Evolutionary conservation across 2,329 filamentous ascomycete species (phyloP), one percentile per base, ranked within the genome.

Genomic region (Pseudogymnoascus sp.): DNA sequence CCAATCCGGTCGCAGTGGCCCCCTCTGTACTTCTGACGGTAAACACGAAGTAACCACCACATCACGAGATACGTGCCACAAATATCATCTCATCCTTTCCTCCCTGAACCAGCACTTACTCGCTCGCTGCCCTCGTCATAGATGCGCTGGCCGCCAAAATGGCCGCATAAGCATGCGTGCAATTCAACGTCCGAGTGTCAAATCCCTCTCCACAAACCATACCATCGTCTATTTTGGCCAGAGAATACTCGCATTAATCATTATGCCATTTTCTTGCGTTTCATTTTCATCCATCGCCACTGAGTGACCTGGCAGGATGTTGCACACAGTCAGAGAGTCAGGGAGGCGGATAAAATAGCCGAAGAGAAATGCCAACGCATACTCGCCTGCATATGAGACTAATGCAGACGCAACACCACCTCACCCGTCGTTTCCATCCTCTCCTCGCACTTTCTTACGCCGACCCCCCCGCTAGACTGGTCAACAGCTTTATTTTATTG

Each of bases 381-480:
- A 56, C 49, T 56, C 49, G 49, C 49, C 49, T 56, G 49, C 49
- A 56, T 56, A 56, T 56, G 49, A 56, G 49, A 56, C 49, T 56
- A 56, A 56, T 56, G 49, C 49, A 56, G 49, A 56, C 49, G 49
- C 49, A 56, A 56, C 49, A 56, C 49, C 49, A 56, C 49, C 49
- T 56, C 49, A 56, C 49, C 49, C 49, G 49, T 56, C 49, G 49
- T 56, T 56, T 34, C 49, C 49, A 56, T 56, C 49, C n/a, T 18
- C 49, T 34, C n/a, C 25, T 56, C 28, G n/a, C 49, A 56, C 25
- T 34, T 28, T 56, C 49, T 56, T 56, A 56, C 49, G 49, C 49
- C 49, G 28, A 34, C 49, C 49, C 28, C 28, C 40, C 28, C 28
- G 16, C 49, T 56, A 56, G 49, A 56, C 3, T 56, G 9, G 28